A percentile compares a stretch with the other conserved stretches of the same genome.
These are phyloP conservation scores for Boletus reticulatus DNA, from an alignment of 768 basidiomycete species.

Conservation along the genomic window DNA sequence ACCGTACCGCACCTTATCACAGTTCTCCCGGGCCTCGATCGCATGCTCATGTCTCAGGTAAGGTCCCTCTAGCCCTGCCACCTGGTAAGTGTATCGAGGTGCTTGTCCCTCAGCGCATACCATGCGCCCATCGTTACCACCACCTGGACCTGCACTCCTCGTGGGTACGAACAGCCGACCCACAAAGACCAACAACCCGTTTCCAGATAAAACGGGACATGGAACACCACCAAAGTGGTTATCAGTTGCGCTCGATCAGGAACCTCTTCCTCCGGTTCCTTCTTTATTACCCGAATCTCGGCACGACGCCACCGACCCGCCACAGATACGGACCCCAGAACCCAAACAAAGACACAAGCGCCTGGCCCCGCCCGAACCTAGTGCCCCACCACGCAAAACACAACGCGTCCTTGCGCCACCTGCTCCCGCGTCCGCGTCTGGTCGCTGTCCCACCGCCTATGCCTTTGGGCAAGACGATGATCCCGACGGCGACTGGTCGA, in stretches of 20 bases:
- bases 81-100: constrained; percentile 7
- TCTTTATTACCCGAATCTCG: neutral
- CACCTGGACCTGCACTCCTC: neutral
- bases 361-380: constrained; percentile 1
- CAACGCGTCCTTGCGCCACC: neutral
- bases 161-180: neutral
- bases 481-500: constrained; percentile 22
- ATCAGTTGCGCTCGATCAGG: constrained; percentile 2
- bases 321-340: constrained; percentile 9
- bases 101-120: constrained; percentile 4
- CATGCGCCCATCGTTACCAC: neutral
- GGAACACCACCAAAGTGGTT: constrained; percentile 5
- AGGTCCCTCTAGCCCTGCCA: neutral
- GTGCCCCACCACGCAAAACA: neutral
- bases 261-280: neutral
- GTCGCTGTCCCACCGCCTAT: constrained; percentile 14
- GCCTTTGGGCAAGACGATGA: constrained; percentile 19
- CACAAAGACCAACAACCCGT: neutral
- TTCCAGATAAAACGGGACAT: too few relatives aligned
- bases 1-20: neutral
- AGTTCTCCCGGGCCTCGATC: constrained; percentile 10
- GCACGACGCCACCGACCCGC: neutral
- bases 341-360: constrained; percentile 5
- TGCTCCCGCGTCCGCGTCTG: neutral
- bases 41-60: constrained; percentile 11